Percentiles rank a stretch among this genome's conserved stretches.
Conservation (phyloP, 176 grass and related monocot genomes). For the Alopecurus myosuroides region DNA sequence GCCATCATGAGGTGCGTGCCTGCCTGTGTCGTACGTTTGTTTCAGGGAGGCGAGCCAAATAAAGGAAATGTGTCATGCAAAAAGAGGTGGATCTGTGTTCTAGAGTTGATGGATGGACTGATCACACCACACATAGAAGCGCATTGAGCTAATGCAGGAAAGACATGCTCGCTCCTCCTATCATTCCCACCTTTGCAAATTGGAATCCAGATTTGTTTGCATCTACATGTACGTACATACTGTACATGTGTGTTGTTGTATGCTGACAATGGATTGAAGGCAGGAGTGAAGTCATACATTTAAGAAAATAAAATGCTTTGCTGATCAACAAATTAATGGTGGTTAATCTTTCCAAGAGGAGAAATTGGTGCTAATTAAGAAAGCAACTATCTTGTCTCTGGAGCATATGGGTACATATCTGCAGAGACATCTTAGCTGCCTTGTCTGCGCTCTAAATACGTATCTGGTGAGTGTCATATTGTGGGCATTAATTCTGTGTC, state of each 20-base stretch:
- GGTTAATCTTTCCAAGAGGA: background rate
- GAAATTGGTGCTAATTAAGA: background rate
- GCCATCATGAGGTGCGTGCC: constrained; percentile 20
- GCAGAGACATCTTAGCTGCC: constrained; percentile 30
- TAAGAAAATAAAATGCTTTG: background rate
- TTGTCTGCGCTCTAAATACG: constrained; percentile 11
- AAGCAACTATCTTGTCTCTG: background rate
- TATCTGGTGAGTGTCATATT: constrained; percentile 12
- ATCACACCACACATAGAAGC: background rate
- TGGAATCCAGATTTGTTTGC: constrained; percentile 32
- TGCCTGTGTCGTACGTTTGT: background rate
- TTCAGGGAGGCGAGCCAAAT: constrained; percentile 19
- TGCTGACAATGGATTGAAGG: background rate
- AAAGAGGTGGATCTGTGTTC: background rate
- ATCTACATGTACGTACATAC: background rate
- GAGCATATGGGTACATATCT: background rate
- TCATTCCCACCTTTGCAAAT: constrained; percentile 1
- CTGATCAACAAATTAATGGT: background rate
- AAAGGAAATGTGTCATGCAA: constrained; percentile 26
- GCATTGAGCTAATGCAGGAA: background rate
- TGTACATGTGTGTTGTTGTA: background rate
- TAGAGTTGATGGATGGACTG: constrained; percentile 27
- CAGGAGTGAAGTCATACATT: background rate
- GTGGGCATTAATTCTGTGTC: background rate
- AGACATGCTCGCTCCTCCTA: constrained; percentile 1